phyloP scores from a whole-genome alignment of 805 yeast species.

The Cyberlindnera euphorbiae region DNA sequence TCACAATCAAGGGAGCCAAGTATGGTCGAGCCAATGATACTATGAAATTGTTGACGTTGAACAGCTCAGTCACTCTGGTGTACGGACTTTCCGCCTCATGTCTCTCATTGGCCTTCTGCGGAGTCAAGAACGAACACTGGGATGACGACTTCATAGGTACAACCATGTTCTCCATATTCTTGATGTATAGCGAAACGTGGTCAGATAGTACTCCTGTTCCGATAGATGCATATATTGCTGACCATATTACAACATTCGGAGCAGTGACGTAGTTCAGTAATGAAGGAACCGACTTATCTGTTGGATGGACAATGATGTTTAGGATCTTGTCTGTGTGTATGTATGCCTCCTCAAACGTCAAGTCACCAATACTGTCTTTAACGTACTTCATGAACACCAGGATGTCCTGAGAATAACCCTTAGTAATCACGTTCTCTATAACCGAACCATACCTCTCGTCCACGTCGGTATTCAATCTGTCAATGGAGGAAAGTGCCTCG shows the following conservation, averaged over 20 bases:
- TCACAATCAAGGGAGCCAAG: slow-evolving; percentile 80
- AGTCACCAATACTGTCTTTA: slow-evolving; percentile 64
- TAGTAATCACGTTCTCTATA: slow-evolving; percentile 67
- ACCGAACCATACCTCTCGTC: slow-evolving; percentile 62
- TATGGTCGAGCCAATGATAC: slow-evolving; percentile 93
- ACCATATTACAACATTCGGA: slow-evolving; percentile 85
- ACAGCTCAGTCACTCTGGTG: slow-evolving; percentile 82
- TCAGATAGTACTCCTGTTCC: slow-evolving; percentile 65
- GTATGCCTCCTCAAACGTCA: slow-evolving; percentile 93
- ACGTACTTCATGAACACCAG: slow-evolving; percentile 76
- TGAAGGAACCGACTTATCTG: slow-evolving; percentile 62
- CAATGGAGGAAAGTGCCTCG: slow-evolving; percentile 35
- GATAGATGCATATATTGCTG: slow-evolving; percentile 83
- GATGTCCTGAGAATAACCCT: slow-evolving; percentile 86
- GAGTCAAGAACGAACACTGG: slow-evolving; percentile 30
- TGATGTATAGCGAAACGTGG: slow-evolving; percentile 53
- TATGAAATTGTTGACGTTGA: slow-evolving; percentile 90
- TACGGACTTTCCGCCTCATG: slow-evolving; percentile 61
- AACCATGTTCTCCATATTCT: slow-evolving; percentile 56
- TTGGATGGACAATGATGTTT: slow-evolving; percentile 83
- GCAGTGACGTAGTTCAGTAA: slow-evolving; percentile 85
- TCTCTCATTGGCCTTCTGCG: slow-evolving; percentile 42
- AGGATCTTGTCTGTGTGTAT: slow-evolving; percentile 71
- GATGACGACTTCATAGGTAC: slow-evolving; percentile 46
- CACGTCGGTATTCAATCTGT: slow-evolving; percentile 47